Conservation (phyloP, 768 basidiomycete genomes). For the Russula griseocarnosa region DNA sequence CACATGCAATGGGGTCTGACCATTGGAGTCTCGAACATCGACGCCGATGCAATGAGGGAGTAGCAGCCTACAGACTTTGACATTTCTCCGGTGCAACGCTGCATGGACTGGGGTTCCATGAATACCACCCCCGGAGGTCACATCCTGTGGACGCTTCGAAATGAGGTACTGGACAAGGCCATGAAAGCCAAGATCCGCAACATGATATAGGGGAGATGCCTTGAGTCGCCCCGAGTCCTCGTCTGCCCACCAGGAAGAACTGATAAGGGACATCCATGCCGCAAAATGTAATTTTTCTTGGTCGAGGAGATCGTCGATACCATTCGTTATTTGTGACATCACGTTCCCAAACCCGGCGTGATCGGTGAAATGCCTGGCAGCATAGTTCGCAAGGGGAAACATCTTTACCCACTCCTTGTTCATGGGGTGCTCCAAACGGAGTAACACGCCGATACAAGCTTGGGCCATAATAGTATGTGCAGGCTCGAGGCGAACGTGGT, state of each 20-base stretch:
- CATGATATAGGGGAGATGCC: conserved; percentile 1
- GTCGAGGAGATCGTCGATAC: not conserved
- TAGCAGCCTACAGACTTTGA: not conserved
- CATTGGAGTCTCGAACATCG: not conserved
- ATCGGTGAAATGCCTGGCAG: not conserved
- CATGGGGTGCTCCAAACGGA: not conserved
- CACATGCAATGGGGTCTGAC: not conserved
- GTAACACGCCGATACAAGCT: not conserved
- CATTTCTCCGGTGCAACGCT: not conserved
- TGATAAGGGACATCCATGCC: conserved; percentile 3
- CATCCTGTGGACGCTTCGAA: not conserved
- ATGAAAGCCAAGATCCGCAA: not conserved
- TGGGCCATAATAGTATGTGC: conserved; percentile 1
- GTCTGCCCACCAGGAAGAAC: conserved; percentile 2
- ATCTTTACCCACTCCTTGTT: not conserved
- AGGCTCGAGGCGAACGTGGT: not conserved
- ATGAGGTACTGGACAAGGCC: not conserved
- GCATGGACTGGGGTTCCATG: conserved; percentile 1
- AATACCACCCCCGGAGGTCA: not conserved
- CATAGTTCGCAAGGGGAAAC: conserved; percentile 1
- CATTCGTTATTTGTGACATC: not conserved
- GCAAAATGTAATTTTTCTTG: not conserved
- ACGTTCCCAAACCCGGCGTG: not conserved
- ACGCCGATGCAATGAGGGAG: not conserved
- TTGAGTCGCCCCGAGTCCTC: not conserved